These are phyloP conservation scores for Misopates orontium DNA, from an alignment of 257 asterid genomes.

Conservation along the genomic window DNA sequence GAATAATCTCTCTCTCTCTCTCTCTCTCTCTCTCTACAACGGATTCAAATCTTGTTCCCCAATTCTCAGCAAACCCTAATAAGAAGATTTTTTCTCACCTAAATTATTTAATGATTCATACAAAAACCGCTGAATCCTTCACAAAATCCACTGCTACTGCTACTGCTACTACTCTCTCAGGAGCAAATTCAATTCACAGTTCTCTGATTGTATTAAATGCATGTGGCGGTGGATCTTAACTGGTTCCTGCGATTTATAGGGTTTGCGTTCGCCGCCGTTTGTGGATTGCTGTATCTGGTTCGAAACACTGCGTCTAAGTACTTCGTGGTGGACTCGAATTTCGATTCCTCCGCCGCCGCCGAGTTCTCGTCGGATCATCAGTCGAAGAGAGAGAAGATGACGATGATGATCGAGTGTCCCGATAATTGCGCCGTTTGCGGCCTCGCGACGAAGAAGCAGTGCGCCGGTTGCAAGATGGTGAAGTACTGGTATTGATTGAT, in stretches of 20 bases:
- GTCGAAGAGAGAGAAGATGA: conserved; percentile 34
- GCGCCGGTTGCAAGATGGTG: conserved; percentile 54
- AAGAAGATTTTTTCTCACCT: no score
- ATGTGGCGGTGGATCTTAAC: conserved; percentile 84
- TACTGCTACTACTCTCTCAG: no score
- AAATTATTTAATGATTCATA: conserved; percentile 31
- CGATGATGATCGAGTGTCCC: conserved; percentile 31
- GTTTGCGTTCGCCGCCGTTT: conserved; percentile 40
- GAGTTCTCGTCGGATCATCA: conserved; percentile 40
- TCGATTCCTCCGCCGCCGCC: conserved; percentile 43
- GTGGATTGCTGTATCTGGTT: conserved; percentile 60
- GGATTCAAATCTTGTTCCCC: no score
- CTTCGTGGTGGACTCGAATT: conserved; percentile 72
- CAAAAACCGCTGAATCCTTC: conserved; percentile 19
- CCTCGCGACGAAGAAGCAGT: conserved; percentile 32
- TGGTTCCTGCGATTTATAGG: conserved; percentile 64
- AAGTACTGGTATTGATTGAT: conserved; percentile 46
- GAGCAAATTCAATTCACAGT: no score
- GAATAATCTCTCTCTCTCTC: no score
- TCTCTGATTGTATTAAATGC: conserved; percentile 57
- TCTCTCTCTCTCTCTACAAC: no score
- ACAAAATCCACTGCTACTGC: no score
- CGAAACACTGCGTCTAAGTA: conserved; percentile 76
- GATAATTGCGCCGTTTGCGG: conserved; percentile 59
- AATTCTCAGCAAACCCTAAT: no score